Evolutionary conservation across 176 grass and related monocot genomes (phyloP).

Genomic region (Carex kokanica): DNA sequence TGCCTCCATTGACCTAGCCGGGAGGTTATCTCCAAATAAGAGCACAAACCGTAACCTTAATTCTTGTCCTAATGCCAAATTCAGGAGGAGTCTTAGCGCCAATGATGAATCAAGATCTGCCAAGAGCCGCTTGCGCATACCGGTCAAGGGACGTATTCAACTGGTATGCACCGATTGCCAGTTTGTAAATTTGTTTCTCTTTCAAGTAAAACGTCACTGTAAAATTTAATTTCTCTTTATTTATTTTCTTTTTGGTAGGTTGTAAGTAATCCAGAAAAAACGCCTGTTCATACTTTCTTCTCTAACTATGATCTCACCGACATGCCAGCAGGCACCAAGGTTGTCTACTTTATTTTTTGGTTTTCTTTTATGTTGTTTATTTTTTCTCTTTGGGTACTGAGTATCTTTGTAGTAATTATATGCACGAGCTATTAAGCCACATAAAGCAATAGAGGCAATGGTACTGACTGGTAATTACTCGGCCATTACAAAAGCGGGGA

Average conservation of each 20-base stretch:
- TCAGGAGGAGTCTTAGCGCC: constrained; percentile 43
- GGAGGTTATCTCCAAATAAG: constrained; percentile 49
- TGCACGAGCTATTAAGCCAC: not conserved
- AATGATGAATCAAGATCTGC: constrained; percentile 64
- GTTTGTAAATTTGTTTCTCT: not conserved
- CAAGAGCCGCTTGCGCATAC: constrained; percentile 74
- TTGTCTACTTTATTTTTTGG: constrained; percentile 26
- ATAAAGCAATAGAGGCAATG: constrained; percentile 1
- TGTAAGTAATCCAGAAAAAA: constrained; percentile 96
- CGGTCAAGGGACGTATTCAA: constrained; percentile 85
- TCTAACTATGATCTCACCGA: constrained; percentile 97
- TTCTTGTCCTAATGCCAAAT: constrained; percentile 28
- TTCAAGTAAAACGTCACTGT: constrained; percentile 11
- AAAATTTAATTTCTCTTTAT: constrained; percentile 21
- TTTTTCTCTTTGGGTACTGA: not conserved
- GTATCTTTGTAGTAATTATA: not conserved
- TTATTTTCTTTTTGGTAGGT: constrained; percentile 47
- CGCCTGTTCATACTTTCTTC: constrained; percentile 94
- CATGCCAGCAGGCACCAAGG: constrained; percentile 99
- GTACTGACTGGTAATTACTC: not conserved
- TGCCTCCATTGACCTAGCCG: constrained; percentile 72
- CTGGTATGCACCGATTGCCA: constrained; percentile 45
- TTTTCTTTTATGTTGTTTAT: not conserved
- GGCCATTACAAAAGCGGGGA: not conserved
- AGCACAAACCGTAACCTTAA: constrained; percentile 49